Base-by-base conservation (phyloP, 495 filamentous ascomycete genomes). In the Neurospora sp. region DNA sequence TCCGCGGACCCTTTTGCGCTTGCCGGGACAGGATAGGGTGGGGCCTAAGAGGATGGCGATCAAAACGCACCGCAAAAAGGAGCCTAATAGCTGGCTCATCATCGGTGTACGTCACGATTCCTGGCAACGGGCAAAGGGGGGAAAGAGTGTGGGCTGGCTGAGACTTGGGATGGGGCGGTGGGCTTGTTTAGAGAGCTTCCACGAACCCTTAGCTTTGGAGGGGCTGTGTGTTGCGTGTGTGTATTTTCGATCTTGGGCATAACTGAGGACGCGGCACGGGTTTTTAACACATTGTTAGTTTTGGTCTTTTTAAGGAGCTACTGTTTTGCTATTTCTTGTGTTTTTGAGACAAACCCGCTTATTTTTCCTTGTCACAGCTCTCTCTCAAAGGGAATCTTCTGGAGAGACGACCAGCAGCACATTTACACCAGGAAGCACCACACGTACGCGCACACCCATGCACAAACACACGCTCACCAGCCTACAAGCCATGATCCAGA, bases 201-300 rank as follows among this genome's bases (percentile, higher is more conserved):
- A 40, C 69, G 72, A 74, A 40, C 16, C 22, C 48, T 66, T 59
- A 1, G 38, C 48, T 70, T 18, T 48, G 39, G 12, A 31, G 35
- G 46, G 20, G 69, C 35, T 70, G 46, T 72, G 39, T 70, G 68
- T 46, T 73, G 70, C 71, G 69, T 76, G 69, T 75, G 72, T 79
- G 76, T 79, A 73, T 78, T 73, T 78, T 75, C 76, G 75, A 76
- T 78, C 76, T 79, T 79, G 78, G 78, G 77, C 78, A 79, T 79
- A 77, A 75, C 74, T 78, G 77, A 74, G 70, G 70, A 66, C 27
- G 53, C 53, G 53, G 53, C 53, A 61, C 53, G 53, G 53, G 27
- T 66, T 75, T 71, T 70, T 74, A 35, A 18, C 53, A 66, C 53
- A 35, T 66, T 66, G 53, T 66, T 66, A 66, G 12, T 66, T 31